These are phyloP conservation scores for Wallacemonas sp. DNA, from an alignment of 208 protist genomes.

Conservation along the genomic window DNA sequence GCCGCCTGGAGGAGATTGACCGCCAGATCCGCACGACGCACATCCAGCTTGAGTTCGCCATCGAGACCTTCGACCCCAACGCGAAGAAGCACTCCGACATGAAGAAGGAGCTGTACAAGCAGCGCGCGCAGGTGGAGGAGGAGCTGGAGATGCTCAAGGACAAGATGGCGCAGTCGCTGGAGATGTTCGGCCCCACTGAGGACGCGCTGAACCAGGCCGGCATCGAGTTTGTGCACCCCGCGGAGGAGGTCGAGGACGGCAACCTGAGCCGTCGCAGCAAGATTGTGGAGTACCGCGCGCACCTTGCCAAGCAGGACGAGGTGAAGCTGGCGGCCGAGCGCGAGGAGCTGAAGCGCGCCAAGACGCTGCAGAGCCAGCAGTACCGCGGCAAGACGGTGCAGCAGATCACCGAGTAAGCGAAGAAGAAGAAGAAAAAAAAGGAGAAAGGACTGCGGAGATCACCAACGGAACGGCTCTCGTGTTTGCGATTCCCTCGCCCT, in stretches of 20 bases:
- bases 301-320: constrained; percentile 79
- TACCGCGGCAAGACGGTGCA: constrained; percentile 75
- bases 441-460: no score
- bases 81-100: constrained; percentile 72
- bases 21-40: constrained; percentile 56
- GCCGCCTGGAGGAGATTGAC: constrained; percentile 40
- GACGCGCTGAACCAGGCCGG: constrained; percentile 67
- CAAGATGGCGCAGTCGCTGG: constrained; percentile 64
- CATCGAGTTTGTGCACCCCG: constrained; percentile 54
- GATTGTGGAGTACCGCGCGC: constrained; percentile 84
- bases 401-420: constrained; percentile 66
- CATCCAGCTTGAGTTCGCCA: constrained; percentile 73
- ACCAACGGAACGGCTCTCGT: no score
- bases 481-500: neutral
- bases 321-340: constrained; percentile 80
- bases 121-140: constrained; percentile 62
- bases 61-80: constrained; percentile 79
- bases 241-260: constrained; percentile 63
- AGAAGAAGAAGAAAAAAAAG: neutral
- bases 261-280: constrained; percentile 77
- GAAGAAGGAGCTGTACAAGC: constrained; percentile 61
- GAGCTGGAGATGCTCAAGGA: constrained; percentile 64
- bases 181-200: constrained; percentile 73
- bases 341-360: constrained; percentile 84
- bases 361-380: constrained; percentile 76